These are phyloP conservation scores for Leptodontidium sp. DNA, from an alignment of 2,329 filamentous ascomycete genomes.

Conservation along the genomic window DNA sequence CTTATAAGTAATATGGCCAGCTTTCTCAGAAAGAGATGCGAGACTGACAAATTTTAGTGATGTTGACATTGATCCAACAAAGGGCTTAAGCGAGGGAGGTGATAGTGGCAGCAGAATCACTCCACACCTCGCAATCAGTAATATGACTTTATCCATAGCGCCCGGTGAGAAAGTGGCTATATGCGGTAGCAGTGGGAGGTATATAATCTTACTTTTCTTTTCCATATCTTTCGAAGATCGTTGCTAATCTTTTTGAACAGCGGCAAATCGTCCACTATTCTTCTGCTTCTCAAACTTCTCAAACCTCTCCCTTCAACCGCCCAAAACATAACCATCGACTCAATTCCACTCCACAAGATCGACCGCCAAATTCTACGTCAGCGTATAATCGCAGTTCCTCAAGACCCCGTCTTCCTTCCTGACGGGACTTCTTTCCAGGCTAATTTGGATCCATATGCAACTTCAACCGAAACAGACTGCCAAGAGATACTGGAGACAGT, in stretches of 20 bases:
- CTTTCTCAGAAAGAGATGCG: too few relatives aligned
- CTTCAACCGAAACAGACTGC: slow-evolving; percentile 40
- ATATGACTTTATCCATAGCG: slow-evolving; percentile 44
- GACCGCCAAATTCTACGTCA: slow-evolving; percentile 53
- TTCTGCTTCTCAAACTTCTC: slow-evolving; percentile 51
- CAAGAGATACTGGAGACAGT: slow-evolving; percentile 26
- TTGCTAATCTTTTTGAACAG: not conserved
- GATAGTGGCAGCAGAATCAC: too few relatives aligned
- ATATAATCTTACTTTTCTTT: too few relatives aligned
- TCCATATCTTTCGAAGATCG: too few relatives aligned
- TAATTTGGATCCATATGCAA: slow-evolving; percentile 54
- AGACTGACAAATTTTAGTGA: too few relatives aligned
- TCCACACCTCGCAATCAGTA: slow-evolving; percentile 40
- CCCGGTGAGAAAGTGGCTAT: slow-evolving; percentile 45
- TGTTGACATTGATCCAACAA: too few relatives aligned
- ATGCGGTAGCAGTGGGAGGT: slow-evolving; percentile 36
- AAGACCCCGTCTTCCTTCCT: slow-evolving; percentile 61
- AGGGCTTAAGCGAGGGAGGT: too few relatives aligned
- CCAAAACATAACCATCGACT: slow-evolving; percentile 56
- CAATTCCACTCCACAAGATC: slow-evolving; percentile 48
- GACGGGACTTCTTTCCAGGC: slow-evolving; percentile 51
- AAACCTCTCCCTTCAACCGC: slow-evolving; percentile 41
- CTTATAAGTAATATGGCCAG: too few relatives aligned
- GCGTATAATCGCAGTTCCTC: slow-evolving; percentile 60
- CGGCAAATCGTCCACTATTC: slow-evolving; percentile 45